phyloP scores from a whole-genome alignment of 345 rosid species.

The Carallia pectinifolia region DNA sequence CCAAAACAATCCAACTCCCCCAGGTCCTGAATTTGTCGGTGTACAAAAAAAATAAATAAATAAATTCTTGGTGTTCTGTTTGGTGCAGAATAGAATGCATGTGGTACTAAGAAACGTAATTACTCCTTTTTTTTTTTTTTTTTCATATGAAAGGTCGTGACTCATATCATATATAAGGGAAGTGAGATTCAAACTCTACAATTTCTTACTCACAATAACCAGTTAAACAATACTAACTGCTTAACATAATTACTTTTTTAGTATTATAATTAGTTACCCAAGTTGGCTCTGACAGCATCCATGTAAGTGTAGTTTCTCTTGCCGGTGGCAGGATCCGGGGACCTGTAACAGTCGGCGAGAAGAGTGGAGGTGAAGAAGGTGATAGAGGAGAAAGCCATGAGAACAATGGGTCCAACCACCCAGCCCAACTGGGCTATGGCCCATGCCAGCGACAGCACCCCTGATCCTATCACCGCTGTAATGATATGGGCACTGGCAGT shows the following conservation, averaged over 20 bases:
- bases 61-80: no score
- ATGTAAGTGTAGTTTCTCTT: slow-evolving; percentile 80
- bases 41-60: no score
- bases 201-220: no score
- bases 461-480: slow-evolving; percentile 90
- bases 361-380: slow-evolving; percentile 76
- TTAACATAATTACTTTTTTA: no score
- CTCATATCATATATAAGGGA: no score
- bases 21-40: no score
- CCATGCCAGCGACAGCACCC: slow-evolving; percentile 86
- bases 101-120: background rate
- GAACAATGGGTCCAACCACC: slow-evolving; percentile 74
- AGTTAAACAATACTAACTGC: no score
- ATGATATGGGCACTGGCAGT: slow-evolving; percentile 89
- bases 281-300: slow-evolving; percentile 71
- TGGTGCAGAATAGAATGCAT: no score
- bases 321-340: slow-evolving; percentile 73
- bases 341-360: slow-evolving; percentile 73
- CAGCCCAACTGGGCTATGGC: slow-evolving; percentile 86
- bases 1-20: no score
- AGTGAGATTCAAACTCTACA: no score
- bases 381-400: slow-evolving; percentile 62
- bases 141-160: background rate
- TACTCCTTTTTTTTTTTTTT: background rate
- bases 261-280: slow-evolving; percentile 35